phyloP scores from a whole-genome alignment of 768 basidiomycete genomes.

The Imleria badia region DNA sequence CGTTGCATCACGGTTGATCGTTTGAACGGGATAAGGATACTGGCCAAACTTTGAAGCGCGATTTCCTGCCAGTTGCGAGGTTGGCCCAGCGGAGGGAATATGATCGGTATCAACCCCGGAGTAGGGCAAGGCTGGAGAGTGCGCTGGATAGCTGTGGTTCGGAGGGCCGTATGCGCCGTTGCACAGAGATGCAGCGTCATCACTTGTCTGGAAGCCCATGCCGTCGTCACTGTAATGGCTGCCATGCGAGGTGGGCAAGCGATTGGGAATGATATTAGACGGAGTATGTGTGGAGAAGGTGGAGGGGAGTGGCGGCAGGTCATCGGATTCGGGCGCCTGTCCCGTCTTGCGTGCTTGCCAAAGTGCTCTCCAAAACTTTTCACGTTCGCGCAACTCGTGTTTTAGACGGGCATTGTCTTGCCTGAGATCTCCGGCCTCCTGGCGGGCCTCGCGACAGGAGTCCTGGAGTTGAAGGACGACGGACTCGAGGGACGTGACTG shows the following conservation, averaged over 20 bases:
- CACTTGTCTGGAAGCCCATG: constrained; percentile 49
- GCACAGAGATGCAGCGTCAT: constrained; percentile 45
- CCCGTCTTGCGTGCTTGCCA: constrained; percentile 64
- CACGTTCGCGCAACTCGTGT: constrained; percentile 66
- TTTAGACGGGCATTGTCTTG: constrained; percentile 66
- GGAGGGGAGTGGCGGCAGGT: constrained; percentile 50
- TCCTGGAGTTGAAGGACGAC: constrained; percentile 84
- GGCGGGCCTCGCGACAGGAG: constrained; percentile 66
- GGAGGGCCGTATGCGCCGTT: constrained; percentile 45
- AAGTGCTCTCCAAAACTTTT: constrained; percentile 70
- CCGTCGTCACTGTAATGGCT: constrained; percentile 39
- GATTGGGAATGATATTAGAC: constrained; percentile 31
- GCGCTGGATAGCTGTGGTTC: constrained; percentile 40
- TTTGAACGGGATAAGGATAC: constrained; percentile 44
- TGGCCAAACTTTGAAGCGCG: constrained; percentile 53
- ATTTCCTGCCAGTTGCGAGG: constrained; percentile 37
- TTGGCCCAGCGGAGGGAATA: constrained; percentile 20
- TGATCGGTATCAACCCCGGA: constrained; percentile 34
- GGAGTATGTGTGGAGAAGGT: constrained; percentile 39
- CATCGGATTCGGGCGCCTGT: constrained; percentile 51
- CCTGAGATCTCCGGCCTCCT: constrained; percentile 59
- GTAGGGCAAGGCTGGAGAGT: constrained; percentile 49
- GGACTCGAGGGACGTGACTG: constrained; percentile 82
- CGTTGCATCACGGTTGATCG: constrained; percentile 30
- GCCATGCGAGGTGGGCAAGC: constrained; percentile 39